Conservation (phyloP, 768 basidiomycete genomes). For the Mycena galopus region DNA sequence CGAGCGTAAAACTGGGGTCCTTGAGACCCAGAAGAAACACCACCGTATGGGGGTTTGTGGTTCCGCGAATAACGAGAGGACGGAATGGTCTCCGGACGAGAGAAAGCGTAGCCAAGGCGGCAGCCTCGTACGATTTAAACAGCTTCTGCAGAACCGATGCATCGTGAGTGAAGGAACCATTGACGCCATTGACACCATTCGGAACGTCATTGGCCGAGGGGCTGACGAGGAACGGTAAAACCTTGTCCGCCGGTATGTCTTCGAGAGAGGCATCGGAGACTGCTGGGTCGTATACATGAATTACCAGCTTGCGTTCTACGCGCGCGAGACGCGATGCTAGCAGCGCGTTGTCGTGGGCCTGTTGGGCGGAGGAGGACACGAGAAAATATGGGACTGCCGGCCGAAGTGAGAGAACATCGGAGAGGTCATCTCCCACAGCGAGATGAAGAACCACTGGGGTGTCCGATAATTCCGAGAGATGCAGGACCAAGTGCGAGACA, state of each 20-base stretch:
- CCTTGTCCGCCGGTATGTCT: conserved; percentile 69
- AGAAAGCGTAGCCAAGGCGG: conserved; percentile 72
- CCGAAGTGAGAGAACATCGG: conserved; percentile 81
- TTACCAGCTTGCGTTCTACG: conserved; percentile 77
- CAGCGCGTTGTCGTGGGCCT: conserved; percentile 92
- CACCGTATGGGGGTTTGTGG: conserved; percentile 71
- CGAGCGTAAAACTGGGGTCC: conserved; percentile 57
- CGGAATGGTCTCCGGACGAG: conserved; percentile 72
- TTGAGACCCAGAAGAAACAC: conserved; percentile 78
- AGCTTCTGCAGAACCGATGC: conserved; percentile 41
- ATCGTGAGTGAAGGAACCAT: too few species aligned
- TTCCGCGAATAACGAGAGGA: conserved; percentile 66
- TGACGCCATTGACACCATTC: conserved; percentile 37
- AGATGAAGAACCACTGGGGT: conserved; percentile 81
- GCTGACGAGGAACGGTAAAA: conserved; percentile 71
- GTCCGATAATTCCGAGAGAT: conserved; percentile 75
- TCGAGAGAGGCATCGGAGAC: conserved; percentile 54
- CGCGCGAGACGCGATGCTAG: conserved; percentile 86
- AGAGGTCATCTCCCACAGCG: conserved; percentile 73
- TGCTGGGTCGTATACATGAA: conserved; percentile 82
- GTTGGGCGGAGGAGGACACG: conserved; percentile 79
- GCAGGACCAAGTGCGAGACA: conserved; percentile 72
- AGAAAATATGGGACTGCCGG: conserved; percentile 87
- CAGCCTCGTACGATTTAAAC: conserved; percentile 75
- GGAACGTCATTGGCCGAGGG: conserved; percentile 21